phyloP scores from a whole-genome alignment of 2,329 filamentous ascomycete genomes.

The Cladosporium austrohemisphaericum region DNA sequence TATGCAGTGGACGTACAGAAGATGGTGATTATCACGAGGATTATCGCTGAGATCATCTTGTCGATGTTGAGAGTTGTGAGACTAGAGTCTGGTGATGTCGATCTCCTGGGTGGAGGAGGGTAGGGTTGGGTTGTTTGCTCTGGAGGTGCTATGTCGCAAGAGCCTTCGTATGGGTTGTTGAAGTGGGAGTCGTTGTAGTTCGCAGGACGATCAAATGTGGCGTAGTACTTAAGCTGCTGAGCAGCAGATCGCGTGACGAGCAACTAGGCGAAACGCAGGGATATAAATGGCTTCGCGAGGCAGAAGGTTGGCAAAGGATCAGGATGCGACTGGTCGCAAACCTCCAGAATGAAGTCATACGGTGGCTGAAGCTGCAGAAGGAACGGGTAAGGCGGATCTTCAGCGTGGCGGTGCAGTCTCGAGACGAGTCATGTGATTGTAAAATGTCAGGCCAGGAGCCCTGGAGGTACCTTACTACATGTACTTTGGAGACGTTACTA shows the following conservation, averaged over 20 bases:
- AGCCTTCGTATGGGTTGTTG: too few species aligned
- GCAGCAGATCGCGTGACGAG: not conserved
- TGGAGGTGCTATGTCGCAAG: conserved; percentile 7
- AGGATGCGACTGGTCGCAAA: too few species aligned
- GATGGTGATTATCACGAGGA: conserved; percentile 45
- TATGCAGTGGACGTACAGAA: conserved; percentile 42
- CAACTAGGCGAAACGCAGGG: not conserved
- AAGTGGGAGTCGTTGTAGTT: too few species aligned
- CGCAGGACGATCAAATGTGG: not conserved
- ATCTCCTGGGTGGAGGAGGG: not conserved
- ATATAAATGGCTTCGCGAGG: too few species aligned
- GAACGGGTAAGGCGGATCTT: too few species aligned
- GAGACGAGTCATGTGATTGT: too few species aligned
- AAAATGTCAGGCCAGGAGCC: too few species aligned
- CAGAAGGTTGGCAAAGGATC: not conserved
- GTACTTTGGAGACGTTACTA: not conserved
- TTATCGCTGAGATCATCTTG: conserved; percentile 35
- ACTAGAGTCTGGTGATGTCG: too few species aligned
- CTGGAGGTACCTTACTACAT: too few species aligned
- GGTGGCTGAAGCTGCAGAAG: conserved; percentile 1
- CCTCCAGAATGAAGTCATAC: conserved; percentile 1
- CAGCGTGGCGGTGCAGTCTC: too few species aligned
- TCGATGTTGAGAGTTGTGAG: too few species aligned
- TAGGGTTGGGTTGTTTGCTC: not conserved
- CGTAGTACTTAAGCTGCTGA: not conserved